Percentiles rank a stretch among this genome's conserved stretches.
Evolutionary conservation across 768 basidiomycete species (phyloP).

Genomic region (Pisolithus sp.): DNA sequence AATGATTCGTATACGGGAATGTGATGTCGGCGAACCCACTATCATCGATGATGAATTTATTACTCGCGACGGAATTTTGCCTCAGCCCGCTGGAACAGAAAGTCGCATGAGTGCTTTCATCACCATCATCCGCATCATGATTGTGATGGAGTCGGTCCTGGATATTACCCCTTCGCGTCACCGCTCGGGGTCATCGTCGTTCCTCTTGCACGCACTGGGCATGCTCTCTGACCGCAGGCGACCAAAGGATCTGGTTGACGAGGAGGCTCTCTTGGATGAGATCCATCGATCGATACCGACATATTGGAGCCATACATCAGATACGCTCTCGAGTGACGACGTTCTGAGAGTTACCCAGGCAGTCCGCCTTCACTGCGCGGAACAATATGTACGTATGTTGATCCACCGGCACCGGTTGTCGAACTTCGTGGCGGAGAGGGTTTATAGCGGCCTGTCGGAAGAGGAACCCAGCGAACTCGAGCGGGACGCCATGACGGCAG

Average conservation of each 20-base stretch:
- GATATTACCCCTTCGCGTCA: slow-evolving; percentile 68
- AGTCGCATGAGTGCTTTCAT: slow-evolving; percentile 81
- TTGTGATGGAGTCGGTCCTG: slow-evolving; percentile 83
- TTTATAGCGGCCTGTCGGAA: slow-evolving; percentile 34
- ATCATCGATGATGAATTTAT: slow-evolving; percentile 88
- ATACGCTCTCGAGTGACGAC: slow-evolving; percentile 78
- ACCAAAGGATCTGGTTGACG: slow-evolving; percentile 66
- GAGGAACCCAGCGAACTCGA: slow-evolving; percentile 65
- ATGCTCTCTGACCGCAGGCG: slow-evolving; percentile 58
- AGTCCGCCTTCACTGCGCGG: slow-evolving; percentile 78
- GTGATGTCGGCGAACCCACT: slow-evolving; percentile 84
- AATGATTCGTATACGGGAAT: slow-evolving; percentile 80
- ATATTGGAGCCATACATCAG: slow-evolving; percentile 75
- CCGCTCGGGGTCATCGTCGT: slow-evolving; percentile 52
- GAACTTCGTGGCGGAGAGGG: slow-evolving; percentile 66
- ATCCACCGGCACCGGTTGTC: slow-evolving; percentile 86
- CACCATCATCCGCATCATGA: slow-evolving; percentile 67
- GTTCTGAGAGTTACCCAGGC: slow-evolving; percentile 88
- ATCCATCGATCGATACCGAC: slow-evolving; percentile 64
- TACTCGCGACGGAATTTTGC: slow-evolving; percentile 59
- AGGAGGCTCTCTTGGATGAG: slow-evolving; percentile 76
- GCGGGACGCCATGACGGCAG: slow-evolving; percentile 68
- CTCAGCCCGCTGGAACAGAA: slow-evolving; percentile 65
- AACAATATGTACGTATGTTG: slow-evolving; percentile 81
- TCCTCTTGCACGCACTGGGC: slow-evolving; percentile 65